phyloP scores from a whole-genome alignment of 768 basidiomycete genomes.

The Lactifluus hygrophoroides region DNA sequence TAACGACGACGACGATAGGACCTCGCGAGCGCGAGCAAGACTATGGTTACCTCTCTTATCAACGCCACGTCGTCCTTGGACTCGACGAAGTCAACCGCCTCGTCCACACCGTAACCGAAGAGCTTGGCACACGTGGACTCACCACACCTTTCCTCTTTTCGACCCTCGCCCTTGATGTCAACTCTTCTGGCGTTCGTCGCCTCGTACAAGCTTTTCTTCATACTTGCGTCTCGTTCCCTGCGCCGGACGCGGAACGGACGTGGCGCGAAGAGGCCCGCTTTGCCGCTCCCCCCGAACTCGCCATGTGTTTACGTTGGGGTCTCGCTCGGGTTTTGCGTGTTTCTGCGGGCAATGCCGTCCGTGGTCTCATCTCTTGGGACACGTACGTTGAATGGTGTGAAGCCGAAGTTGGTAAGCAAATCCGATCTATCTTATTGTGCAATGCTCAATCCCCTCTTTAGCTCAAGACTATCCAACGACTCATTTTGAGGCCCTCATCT shows the following conservation, averaged over 20 bases:
- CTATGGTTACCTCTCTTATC: conserved; percentile 70
- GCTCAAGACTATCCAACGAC: conserved; percentile 60
- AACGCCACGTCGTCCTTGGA: conserved; percentile 68
- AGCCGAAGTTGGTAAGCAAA: conserved; percentile 65
- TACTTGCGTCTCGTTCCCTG: conserved; percentile 35
- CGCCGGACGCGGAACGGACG: conserved; percentile 38
- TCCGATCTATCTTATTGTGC: background rate
- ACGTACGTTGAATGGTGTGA: conserved; percentile 75
- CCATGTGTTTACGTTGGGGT: conserved; percentile 90
- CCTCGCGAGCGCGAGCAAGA: conserved; percentile 29
- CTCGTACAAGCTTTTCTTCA: conserved; percentile 78
- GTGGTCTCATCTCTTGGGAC: conserved; percentile 82
- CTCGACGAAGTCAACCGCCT: conserved; percentile 64
- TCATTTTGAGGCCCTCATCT: conserved; percentile 66
- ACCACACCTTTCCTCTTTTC: conserved; percentile 91
- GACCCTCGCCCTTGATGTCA: conserved; percentile 78
- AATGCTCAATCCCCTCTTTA: conserved; percentile 20
- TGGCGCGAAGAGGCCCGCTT: conserved; percentile 80
- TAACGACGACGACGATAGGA: conserved; percentile 15
- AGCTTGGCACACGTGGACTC: conserved; percentile 63
- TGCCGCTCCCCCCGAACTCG: conserved; percentile 80
- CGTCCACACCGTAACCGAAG: conserved; percentile 59
- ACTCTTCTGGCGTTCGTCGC: conserved; percentile 59
- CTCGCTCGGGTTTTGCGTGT: conserved; percentile 71
- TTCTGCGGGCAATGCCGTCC: conserved; percentile 59